These are phyloP conservation scores for Ganoderma meredithae DNA, from an alignment of 1,284 basidiomycete genomes.

Conservation along the genomic window DNA sequence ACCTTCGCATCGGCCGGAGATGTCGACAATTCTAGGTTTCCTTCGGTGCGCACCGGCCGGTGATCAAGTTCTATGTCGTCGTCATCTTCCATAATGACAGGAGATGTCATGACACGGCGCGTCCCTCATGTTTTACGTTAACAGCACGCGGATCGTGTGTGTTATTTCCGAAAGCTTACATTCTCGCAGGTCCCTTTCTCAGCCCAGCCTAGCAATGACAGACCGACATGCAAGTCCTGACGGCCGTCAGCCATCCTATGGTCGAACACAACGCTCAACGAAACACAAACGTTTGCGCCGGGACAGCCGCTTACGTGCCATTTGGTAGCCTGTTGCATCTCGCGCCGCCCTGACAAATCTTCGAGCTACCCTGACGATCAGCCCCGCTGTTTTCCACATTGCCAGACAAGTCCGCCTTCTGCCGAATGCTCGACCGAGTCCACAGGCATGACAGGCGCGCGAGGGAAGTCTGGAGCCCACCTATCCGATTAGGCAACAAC, in stretches of 20 bases:
- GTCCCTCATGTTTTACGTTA: slow-evolving; percentile 1
- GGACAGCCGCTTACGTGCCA: neutral
- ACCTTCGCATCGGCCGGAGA: neutral
- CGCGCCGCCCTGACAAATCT: neutral
- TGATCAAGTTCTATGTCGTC: slow-evolving; percentile 9
- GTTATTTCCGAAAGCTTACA: neutral
- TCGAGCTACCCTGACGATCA: neutral
- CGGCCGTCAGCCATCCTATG: neutral
- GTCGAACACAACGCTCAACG: neutral
- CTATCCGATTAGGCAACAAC: slow-evolving; percentile 1
- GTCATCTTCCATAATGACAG: slow-evolving; percentile 11
- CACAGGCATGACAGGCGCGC: neutral
- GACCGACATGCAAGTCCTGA: neutral
- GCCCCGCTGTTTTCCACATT: neutral
- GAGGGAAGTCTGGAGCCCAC: neutral
- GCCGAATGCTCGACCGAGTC: neutral
- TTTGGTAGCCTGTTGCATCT: neutral
- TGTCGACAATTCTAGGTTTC: neutral
- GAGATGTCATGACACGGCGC: slow-evolving; percentile 8
- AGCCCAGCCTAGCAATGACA: neutral
- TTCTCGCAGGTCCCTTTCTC: neutral
- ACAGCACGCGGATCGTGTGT: neutral
- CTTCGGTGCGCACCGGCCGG: slow-evolving; percentile 6
- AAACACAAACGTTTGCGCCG: neutral
- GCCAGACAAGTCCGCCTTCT: neutral